Evolutionary conservation across 2,329 filamentous ascomycete species (phyloP).

Genomic region (Proliferodiscus dingleyae): DNA sequence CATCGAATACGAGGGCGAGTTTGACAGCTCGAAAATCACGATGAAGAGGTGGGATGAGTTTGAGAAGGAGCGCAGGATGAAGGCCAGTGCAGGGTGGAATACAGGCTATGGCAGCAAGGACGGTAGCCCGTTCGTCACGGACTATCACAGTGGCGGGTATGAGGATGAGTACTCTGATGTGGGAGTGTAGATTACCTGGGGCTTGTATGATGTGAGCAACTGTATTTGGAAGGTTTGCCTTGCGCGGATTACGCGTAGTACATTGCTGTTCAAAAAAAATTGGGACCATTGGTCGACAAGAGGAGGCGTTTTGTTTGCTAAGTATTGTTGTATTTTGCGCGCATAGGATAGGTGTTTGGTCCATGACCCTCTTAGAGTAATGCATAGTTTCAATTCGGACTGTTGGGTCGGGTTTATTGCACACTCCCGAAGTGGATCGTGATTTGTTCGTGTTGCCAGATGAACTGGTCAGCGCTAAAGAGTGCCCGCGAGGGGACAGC

Average conservation of each 20-base stretch:
- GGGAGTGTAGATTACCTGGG: conserved; percentile 2
- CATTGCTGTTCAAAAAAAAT: background rate
- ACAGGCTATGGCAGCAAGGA: conserved; percentile 20
- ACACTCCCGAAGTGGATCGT: background rate
- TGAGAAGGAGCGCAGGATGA: conserved; percentile 59
- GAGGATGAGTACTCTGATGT: conserved; percentile 26
- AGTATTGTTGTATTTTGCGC: background rate
- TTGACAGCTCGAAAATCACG: conserved; percentile 97
- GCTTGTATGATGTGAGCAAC: conserved; percentile 1
- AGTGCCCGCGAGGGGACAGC: background rate
- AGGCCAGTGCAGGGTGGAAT: conserved; percentile 16
- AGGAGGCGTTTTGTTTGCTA: background rate
- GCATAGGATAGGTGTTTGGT: conserved; percentile 3
- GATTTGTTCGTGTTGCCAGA: background rate
- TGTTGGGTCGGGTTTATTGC: background rate
- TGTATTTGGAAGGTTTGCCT: conserved; percentile 1
- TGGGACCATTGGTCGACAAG: background rate
- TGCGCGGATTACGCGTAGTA: no score
- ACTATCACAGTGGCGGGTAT: conserved; percentile 10
- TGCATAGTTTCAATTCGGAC: background rate
- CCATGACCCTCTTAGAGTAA: background rate
- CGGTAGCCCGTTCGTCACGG: conserved; percentile 9
- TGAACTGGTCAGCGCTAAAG: background rate
- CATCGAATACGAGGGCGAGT: conserved; percentile 87
- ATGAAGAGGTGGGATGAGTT: conserved; percentile 99